These are phyloP conservation scores for Alternaria sp. DNA, from an alignment of 2,329 filamentous ascomycete genomes.

Conservation along the genomic window DNA sequence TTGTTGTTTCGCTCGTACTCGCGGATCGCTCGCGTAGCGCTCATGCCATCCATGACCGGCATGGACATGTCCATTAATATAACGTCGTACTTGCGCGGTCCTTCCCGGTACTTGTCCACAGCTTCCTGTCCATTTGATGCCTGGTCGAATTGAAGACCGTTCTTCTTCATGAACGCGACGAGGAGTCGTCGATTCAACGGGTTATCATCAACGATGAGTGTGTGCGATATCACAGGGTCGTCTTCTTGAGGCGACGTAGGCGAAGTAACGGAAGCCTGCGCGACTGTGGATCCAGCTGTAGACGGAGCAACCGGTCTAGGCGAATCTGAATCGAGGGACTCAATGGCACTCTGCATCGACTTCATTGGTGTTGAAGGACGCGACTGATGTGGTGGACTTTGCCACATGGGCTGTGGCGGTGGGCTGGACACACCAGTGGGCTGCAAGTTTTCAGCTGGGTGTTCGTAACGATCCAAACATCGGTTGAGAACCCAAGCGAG, in stretches of 20 bases:
- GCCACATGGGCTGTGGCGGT: not conserved
- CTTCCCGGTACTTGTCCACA: constrained; percentile 30
- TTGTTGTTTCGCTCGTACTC: constrained; percentile 31
- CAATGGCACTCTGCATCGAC: not conserved
- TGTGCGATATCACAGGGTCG: constrained; percentile 7
- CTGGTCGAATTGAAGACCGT: constrained; percentile 27
- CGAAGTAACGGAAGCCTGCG: not conserved
- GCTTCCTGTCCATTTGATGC: constrained; percentile 45
- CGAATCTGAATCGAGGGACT: not conserved
- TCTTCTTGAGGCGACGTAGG: not conserved
- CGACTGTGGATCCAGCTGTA: not conserved
- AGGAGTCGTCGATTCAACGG: constrained; percentile 47
- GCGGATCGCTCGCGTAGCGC: constrained; percentile 42
- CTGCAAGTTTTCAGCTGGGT: constrained; percentile 27
- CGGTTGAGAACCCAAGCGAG: constrained; percentile 36
- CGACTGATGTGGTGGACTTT: too few relatives aligned
- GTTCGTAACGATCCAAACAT: constrained; percentile 38
- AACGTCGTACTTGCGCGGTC: constrained; percentile 20
- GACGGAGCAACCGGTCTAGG: not conserved
- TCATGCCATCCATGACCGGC: constrained; percentile 48
- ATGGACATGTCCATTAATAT: constrained; percentile 49
- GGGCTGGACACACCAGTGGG: not conserved
- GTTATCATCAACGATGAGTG: constrained; percentile 51
- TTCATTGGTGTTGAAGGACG: not conserved
- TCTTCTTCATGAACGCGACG: constrained; percentile 39